phyloP scores from a whole-genome alignment of 1,284 basidiomycete species.

The Neonothopanus nambi region DNA sequence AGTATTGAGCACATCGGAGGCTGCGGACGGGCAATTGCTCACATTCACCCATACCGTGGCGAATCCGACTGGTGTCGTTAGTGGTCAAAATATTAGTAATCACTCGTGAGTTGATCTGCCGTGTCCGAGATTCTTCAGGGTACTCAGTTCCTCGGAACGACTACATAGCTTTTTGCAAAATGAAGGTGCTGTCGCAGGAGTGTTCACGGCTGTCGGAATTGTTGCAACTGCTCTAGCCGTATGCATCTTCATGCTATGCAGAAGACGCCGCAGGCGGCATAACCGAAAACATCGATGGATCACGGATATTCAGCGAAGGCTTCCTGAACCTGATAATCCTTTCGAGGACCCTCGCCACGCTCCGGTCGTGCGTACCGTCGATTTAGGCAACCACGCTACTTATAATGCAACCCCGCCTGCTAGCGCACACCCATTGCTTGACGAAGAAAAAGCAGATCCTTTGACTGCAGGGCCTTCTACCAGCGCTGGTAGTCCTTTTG shows the following conservation, averaged over 20 bases:
- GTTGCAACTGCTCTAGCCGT: conserved; percentile 36
- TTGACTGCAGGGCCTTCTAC: conserved; percentile 9
- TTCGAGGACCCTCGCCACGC: conserved; percentile 32
- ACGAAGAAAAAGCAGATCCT: conserved; percentile 2
- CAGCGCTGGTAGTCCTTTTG: conserved; percentile 6
- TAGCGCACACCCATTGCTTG: conserved; percentile 5
- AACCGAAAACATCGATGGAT: conserved; percentile 33
- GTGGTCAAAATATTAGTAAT: conserved; percentile 19
- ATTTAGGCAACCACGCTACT: conserved; percentile 2
- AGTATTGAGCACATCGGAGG: conserved; percentile 43
- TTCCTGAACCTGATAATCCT: conserved; percentile 30
- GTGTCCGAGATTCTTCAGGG: neutral
- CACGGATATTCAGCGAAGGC: conserved; percentile 36
- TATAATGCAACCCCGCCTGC: conserved; percentile 4
- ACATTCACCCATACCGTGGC: conserved; percentile 51
- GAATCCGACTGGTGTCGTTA: conserved; percentile 39
- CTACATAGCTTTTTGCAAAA: conserved; percentile 53
- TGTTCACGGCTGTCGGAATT: conserved; percentile 55
- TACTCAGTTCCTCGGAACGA: neutral
- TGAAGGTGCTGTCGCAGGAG: conserved; percentile 53
- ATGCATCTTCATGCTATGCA: conserved; percentile 38
- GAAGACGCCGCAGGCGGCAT: conserved; percentile 37
- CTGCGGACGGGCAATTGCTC: conserved; percentile 39
- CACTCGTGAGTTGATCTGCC: conserved; percentile 9
- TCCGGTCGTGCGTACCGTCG: conserved; percentile 20